A percentile compares a stretch with the other conserved stretches of the same genome.
Evolutionary conservation across 2,329 filamentous ascomycete species (phyloP).

Genomic region (Boeremia exigua): DNA sequence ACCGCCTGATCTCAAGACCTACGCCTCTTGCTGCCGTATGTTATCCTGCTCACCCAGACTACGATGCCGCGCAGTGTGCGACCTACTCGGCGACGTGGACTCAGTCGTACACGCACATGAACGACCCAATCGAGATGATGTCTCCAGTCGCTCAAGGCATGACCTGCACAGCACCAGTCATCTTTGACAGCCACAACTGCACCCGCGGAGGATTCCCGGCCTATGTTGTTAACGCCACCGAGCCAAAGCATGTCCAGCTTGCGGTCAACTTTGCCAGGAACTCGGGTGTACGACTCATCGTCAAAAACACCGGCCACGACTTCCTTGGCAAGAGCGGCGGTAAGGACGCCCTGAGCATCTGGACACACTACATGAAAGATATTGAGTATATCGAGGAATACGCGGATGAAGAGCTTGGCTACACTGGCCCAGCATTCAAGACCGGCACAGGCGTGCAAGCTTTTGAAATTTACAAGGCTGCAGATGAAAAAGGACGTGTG

Average conservation of each 20-base stretch:
- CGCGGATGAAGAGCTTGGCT: slow-evolving; percentile 40
- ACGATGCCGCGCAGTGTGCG: slow-evolving; percentile 39
- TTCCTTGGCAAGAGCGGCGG: slow-evolving; percentile 46
- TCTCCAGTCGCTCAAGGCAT: slow-evolving; percentile 46
- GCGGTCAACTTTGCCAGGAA: slow-evolving; percentile 47
- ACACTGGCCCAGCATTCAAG: slow-evolving; percentile 60
- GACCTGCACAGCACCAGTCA: slow-evolving; percentile 44
- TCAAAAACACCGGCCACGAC: slow-evolving; percentile 48
- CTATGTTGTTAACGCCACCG: slow-evolving; percentile 46
- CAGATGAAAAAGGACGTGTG: slow-evolving; percentile 53
- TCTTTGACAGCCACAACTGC: slow-evolving; percentile 45
- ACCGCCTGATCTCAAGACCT: slow-evolving; percentile 35
- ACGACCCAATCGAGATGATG: slow-evolving; percentile 47
- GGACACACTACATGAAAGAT: slow-evolving; percentile 46
- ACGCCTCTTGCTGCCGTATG: slow-evolving; percentile 42
- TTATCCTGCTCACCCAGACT: slow-evolving; percentile 36
- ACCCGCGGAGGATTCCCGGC: slow-evolving; percentile 45
- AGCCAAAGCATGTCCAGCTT: slow-evolving; percentile 44
- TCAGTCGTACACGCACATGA: slow-evolving; percentile 41
- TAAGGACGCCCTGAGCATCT: slow-evolving; percentile 44
- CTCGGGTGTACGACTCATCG: slow-evolving; percentile 38
- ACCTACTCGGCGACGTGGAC: slow-evolving; percentile 40
- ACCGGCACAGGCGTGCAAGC: slow-evolving; percentile 62
- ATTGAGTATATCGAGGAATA: slow-evolving; percentile 45
- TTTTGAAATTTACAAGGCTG: slow-evolving; percentile 60